Percentiles rank a stretch among this genome's conserved stretches.
phyloP scores from a whole-genome alignment of 106 monocot genomes.

The Dendrobium catenatum region DNA sequence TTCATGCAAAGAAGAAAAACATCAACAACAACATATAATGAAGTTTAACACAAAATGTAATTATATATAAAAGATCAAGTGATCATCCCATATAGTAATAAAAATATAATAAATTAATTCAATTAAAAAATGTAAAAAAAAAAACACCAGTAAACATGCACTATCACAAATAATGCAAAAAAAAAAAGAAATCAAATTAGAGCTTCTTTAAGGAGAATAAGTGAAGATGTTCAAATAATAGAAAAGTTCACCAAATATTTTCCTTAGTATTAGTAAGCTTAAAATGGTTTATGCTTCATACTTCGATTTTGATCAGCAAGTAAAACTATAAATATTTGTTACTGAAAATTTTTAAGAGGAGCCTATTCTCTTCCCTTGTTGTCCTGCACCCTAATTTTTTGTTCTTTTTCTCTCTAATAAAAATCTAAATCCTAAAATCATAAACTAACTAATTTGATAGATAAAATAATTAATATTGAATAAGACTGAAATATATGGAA shows the following conservation, averaged over 20 bases:
- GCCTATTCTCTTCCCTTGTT: slow-evolving; percentile 54
- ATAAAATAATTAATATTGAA: no score
- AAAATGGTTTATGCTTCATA: not conserved
- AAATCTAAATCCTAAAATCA: no score
- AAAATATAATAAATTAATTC: no score
- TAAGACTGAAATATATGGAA: no score
- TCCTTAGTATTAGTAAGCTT: not conserved
- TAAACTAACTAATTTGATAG: no score
- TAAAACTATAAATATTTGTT: not conserved
- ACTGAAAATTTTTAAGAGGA: slow-evolving; percentile 17
- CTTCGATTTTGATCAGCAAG: not conserved
- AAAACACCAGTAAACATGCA: no score
- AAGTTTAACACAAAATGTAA: no score
- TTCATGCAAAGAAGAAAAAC: no score
- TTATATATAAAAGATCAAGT: no score
- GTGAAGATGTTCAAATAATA: not conserved
- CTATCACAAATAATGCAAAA: not conserved
- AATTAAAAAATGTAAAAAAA: slow-evolving; percentile 6
- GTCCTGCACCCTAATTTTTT: slow-evolving; percentile 22
- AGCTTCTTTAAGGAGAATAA: not conserved
- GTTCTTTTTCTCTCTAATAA: no score
- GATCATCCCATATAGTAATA: no score
- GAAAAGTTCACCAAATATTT: not conserved
- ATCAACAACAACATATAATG: no score
- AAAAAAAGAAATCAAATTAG: not conserved